These are phyloP conservation scores for Dendrobium chrysotoxum DNA, from an alignment of 106 monocot genomes.

Conservation along the genomic window DNA sequence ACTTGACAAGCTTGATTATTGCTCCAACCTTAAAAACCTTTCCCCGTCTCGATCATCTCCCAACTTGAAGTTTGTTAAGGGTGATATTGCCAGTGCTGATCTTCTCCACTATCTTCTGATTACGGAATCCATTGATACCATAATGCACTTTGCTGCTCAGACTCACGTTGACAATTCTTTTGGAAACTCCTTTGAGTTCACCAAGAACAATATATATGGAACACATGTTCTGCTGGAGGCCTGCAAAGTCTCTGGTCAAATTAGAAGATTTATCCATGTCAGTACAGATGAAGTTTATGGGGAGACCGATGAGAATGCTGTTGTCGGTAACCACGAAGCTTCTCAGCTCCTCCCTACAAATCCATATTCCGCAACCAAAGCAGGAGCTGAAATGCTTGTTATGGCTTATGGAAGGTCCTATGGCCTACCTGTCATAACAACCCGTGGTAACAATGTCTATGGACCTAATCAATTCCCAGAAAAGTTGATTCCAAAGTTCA, in stretches of 20 bases:
- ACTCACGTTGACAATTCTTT: slow-evolving; percentile 35
- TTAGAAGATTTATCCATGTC: slow-evolving; percentile 31
- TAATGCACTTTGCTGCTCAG: slow-evolving; percentile 34
- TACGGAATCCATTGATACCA: slow-evolving; percentile 27
- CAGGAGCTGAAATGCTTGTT: slow-evolving; percentile 35
- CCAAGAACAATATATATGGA: slow-evolving; percentile 33
- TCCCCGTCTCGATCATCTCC: slow-evolving; percentile 21
- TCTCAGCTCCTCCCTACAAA: slow-evolving; percentile 33
- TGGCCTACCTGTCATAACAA: slow-evolving; percentile 28
- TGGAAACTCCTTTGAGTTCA: slow-evolving; percentile 35
- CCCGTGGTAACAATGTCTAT: slow-evolving; percentile 30
- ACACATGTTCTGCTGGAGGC: slow-evolving; percentile 36
- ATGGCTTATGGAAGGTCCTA: slow-evolving; percentile 37
- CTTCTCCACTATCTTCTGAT: slow-evolving; percentile 28
- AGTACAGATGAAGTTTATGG: slow-evolving; percentile 38
- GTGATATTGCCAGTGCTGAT: slow-evolving; percentile 30
- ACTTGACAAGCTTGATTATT: slow-evolving; percentile 32
- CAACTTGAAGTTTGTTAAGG: slow-evolving; percentile 34
- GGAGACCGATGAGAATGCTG: slow-evolving; percentile 30
- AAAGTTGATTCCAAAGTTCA: slow-evolving; percentile 32
- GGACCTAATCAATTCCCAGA: slow-evolving; percentile 34
- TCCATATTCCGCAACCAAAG: slow-evolving; percentile 33
- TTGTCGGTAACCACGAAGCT: slow-evolving; percentile 31
- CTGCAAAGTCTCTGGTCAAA: slow-evolving; percentile 31
- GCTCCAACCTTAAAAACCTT: slow-evolving; percentile 32